These are phyloP conservation scores for Ganoderma lucidum DNA, from an alignment of 1,284 basidiomycete genomes.

Conservation along the genomic window DNA sequence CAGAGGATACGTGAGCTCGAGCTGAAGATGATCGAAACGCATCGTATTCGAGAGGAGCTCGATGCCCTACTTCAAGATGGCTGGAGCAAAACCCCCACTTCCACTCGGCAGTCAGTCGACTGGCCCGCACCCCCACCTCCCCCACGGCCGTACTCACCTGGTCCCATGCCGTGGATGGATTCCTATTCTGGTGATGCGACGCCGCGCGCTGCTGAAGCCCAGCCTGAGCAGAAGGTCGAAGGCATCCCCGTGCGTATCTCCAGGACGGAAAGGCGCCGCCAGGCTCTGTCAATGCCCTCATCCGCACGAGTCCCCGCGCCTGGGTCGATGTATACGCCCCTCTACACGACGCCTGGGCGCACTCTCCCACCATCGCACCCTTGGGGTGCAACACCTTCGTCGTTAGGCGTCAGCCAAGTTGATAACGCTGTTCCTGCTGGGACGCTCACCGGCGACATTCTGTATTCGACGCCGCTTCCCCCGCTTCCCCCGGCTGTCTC, in stretches of 20 bases:
- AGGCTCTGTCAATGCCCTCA: neutral
- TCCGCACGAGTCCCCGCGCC: neutral
- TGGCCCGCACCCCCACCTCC: conserved; percentile 3
- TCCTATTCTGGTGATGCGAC: neutral
- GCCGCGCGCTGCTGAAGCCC: neutral
- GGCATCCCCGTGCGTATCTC: neutral
- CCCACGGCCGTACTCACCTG: neutral
- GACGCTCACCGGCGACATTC: neutral
- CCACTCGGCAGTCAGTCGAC: neutral
- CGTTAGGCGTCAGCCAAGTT: neutral
- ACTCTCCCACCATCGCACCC: neutral
- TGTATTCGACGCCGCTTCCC: neutral
- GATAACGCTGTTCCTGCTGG: neutral
- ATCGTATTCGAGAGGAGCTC: neutral
- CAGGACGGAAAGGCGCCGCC: neutral
- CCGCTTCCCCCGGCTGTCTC: neutral
- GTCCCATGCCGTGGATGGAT: neutral
- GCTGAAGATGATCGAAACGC: neutral
- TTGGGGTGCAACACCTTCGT: neutral
- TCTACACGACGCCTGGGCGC: neutral
- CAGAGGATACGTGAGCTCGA: neutral
- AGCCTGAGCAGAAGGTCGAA: neutral
- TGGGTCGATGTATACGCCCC: neutral
- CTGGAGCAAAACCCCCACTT: neutral
- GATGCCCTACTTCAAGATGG: neutral